Conservation (phyloP, 1,139 yeast genomes). For the Groenewaldozyma sp. region DNA sequence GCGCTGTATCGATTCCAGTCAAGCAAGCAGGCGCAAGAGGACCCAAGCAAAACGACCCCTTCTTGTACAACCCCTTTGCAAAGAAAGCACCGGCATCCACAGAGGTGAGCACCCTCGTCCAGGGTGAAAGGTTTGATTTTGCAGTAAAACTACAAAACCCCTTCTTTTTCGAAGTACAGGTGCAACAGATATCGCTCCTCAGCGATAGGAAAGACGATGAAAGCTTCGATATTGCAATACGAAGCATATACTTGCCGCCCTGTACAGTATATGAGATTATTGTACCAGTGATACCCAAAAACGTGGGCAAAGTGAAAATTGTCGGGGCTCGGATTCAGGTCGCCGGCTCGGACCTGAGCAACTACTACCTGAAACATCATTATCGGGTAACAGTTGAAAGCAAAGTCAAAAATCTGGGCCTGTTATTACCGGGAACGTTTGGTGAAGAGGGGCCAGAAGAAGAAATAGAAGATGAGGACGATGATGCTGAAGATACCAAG, state of each 20-base stretch:
- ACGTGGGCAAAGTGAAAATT: constrained; percentile 35
- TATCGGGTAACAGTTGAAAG: constrained; percentile 16
- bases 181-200: constrained; percentile 39
- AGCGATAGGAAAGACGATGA: constrained; percentile 19
- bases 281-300: constrained; percentile 37
- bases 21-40: constrained; percentile 3
- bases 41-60: constrained; percentile 14
- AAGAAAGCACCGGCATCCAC: constrained; percentile 11
- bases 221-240: constrained; percentile 14
- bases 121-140: constrained; percentile 28
- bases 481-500: too few species aligned
- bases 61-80: constrained; percentile 36
- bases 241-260: constrained; percentile 33
- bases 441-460: too few species aligned
- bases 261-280: constrained; percentile 33
- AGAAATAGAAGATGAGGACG: constrained; percentile 5
- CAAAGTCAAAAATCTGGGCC: constrained; percentile 27
- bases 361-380: constrained; percentile 29
- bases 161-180: constrained; percentile 61
- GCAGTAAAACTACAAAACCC: constrained; percentile 66
- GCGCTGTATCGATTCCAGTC: constrained; percentile 4
- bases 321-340: constrained; percentile 40
- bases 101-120: constrained; percentile 16
- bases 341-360: constrained; percentile 35
- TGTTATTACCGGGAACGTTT: too few species aligned